phyloP scores from a whole-genome alignment of 2,329 filamentous ascomycete species.

The Fusarium equiseti region DNA sequence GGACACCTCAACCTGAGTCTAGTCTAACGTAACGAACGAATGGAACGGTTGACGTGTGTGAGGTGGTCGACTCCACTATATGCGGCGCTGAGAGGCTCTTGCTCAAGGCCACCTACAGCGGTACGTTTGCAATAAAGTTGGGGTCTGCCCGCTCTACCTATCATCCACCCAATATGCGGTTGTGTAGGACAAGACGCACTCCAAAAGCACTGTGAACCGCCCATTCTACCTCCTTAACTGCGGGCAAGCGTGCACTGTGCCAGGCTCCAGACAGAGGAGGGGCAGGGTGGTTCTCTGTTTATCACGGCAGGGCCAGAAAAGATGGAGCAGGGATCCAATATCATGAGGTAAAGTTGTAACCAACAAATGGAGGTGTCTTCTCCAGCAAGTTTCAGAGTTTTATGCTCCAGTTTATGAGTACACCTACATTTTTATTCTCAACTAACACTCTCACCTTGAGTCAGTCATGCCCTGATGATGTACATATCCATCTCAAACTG shows the following conservation, averaged over 20 bases:
- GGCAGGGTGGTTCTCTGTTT: constrained; percentile 9
- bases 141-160: not conserved
- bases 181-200: constrained; percentile 5
- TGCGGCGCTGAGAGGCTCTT: constrained; percentile 29
- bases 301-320: constrained; percentile 3
- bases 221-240: constrained; percentile 27
- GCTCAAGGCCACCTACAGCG: constrained; percentile 16
- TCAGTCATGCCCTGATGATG: not conserved
- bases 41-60: constrained; percentile 41
- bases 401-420: constrained; percentile 1
- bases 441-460: not conserved
- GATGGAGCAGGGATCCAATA: constrained; percentile 5
- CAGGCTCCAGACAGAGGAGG: constrained; percentile 1
- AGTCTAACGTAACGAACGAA: constrained; percentile 18
- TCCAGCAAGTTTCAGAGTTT: constrained; percentile 2
- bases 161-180: constrained; percentile 1
- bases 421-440: not conserved
- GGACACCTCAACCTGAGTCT: constrained; percentile 22
- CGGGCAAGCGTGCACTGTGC: constrained; percentile 38
- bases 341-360: not conserved
- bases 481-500: not conserved
- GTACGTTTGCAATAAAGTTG: constrained; percentile 30
- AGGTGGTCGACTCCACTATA: constrained; percentile 37
- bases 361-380: not conserved
- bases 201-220: constrained; percentile 21